Evolutionary conservation across 2,329 filamentous ascomycete genomes (phyloP).

Genomic region (Hirsutella rhossiliensis): DNA sequence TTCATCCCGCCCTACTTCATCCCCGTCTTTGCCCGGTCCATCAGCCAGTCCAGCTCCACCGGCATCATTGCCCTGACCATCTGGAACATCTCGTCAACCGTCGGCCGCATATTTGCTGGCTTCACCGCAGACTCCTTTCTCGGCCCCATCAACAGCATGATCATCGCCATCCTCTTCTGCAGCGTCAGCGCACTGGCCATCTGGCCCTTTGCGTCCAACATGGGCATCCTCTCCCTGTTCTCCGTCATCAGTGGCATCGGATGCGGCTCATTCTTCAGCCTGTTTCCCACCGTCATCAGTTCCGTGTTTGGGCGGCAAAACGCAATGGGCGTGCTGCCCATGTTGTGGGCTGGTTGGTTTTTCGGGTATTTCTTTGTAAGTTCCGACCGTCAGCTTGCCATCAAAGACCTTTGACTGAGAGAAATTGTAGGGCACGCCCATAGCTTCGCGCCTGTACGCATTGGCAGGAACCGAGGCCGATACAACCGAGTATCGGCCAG

Average conservation of each 20-base stretch:
- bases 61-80: slow-evolving; percentile 11
- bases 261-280: slow-evolving; percentile 16
- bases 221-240: slow-evolving; percentile 11
- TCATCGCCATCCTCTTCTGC: slow-evolving; percentile 12
- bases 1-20: slow-evolving; percentile 17
- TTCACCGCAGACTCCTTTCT: slow-evolving; percentile 13
- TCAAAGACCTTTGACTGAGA: not conserved
- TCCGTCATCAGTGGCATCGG: slow-evolving; percentile 15
- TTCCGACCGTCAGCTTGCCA: not conserved
- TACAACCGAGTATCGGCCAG: slow-evolving; percentile 11
- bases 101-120: slow-evolving; percentile 13
- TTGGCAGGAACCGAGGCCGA: slow-evolving; percentile 7
- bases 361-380: slow-evolving; percentile 16
- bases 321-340: slow-evolving; percentile 12
- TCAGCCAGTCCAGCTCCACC: slow-evolving; percentile 9
- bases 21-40: slow-evolving; percentile 12
- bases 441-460: slow-evolving; percentile 13
- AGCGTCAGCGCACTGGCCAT: slow-evolving; percentile 11
- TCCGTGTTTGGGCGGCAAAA: slow-evolving; percentile 12
- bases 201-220: slow-evolving; percentile 13
- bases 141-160: slow-evolving; percentile 14
- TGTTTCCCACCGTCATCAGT: slow-evolving; percentile 12
- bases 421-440: slow-evolving; percentile 12
- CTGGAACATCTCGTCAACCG: slow-evolving; percentile 15
- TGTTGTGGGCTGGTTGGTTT: slow-evolving; percentile 15